Conservation (phyloP, 2,329 filamentous ascomycete genomes). For the Dactylonectria estremocensis region DNA sequence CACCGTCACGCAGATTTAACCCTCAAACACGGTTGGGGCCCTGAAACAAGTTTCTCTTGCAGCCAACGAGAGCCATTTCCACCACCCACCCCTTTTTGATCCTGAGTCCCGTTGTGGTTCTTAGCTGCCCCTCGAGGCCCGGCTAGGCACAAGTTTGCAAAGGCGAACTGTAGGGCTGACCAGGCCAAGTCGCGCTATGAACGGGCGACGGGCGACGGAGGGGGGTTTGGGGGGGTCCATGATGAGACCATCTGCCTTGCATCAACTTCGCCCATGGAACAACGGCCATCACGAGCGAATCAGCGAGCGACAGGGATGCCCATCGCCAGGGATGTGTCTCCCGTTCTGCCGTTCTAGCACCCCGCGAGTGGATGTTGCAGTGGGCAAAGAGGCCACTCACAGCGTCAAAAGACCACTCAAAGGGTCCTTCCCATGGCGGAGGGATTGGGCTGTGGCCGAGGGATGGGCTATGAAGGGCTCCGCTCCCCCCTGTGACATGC, state of each 20-base stretch:
- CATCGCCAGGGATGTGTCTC: slow-evolving; percentile 34
- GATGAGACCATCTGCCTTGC: slow-evolving; percentile 43
- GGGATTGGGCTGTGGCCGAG: not conserved
- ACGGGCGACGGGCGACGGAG: not conserved
- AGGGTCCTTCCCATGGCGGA: slow-evolving; percentile 23
- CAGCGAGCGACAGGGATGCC: slow-evolving; percentile 31
- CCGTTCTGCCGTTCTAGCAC: slow-evolving; percentile 19
- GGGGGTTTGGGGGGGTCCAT: slow-evolving; percentile 1
- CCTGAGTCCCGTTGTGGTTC: not conserved
- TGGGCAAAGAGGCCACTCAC: not conserved
- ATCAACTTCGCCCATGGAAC: slow-evolving; percentile 49
- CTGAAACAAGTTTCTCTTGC: not conserved
- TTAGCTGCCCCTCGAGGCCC: too few species aligned
- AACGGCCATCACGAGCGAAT: slow-evolving; percentile 52
- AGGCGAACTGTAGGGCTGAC: slow-evolving; percentile 46
- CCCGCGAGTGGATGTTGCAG: slow-evolving; percentile 32
- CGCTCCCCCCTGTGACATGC: slow-evolving; percentile 36
- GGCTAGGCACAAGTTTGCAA: too few species aligned
- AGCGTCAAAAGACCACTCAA: slow-evolving; percentile 23
- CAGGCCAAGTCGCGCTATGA: not conserved
- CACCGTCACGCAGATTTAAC: not conserved
- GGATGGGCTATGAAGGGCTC: slow-evolving; percentile 17
- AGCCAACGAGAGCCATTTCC: not conserved
- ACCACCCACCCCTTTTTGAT: not conserved
- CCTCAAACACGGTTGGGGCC: not conserved